phyloP scores from a whole-genome alignment of 2,329 filamentous ascomycete species.

The Tolypocladium pustulatum region DNA sequence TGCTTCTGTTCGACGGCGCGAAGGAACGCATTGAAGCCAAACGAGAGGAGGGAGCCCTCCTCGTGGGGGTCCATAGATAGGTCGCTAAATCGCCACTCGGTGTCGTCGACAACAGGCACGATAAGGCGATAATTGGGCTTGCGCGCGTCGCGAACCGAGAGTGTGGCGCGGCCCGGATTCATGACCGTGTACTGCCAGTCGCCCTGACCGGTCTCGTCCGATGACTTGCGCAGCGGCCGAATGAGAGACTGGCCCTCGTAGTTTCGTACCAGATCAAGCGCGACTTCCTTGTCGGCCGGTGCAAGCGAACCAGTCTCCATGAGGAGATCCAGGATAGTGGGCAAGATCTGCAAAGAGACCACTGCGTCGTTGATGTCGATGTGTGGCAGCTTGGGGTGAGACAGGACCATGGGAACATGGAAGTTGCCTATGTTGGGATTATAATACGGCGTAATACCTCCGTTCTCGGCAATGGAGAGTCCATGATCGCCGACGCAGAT shows the following conservation, averaged over 20 bases:
- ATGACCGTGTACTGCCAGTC: constrained; percentile 15
- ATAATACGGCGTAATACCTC: constrained; percentile 20
- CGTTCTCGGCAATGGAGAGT: constrained; percentile 20
- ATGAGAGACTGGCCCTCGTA: constrained; percentile 25
- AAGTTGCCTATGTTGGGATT: constrained; percentile 21
- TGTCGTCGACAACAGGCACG: constrained; percentile 12
- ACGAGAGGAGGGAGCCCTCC: constrained; percentile 13
- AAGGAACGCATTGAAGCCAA: constrained; percentile 12
- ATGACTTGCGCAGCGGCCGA: constrained; percentile 14
- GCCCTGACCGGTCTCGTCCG: constrained; percentile 8
- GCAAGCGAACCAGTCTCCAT: constrained; percentile 21
- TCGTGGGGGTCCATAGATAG: constrained; percentile 17
- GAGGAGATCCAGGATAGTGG: constrained; percentile 23
- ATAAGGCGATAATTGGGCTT: constrained; percentile 12
- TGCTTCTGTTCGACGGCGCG: constrained; percentile 9
- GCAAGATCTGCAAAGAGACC: constrained; percentile 21
- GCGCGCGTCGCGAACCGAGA: constrained; percentile 11
- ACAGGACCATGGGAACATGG: constrained; percentile 22
- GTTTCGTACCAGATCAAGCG: constrained; percentile 18
- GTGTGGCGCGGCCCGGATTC: constrained; percentile 14
- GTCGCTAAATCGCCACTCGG: constrained; percentile 22
- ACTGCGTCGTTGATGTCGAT: constrained; percentile 20
- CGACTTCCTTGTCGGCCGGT: constrained; percentile 11
- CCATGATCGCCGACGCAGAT: constrained; percentile 23
- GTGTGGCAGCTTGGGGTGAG: constrained; percentile 20